phyloP scores from a whole-genome alignment of 2,329 filamentous ascomycete genomes.

The Amauroascus verrucosus region DNA sequence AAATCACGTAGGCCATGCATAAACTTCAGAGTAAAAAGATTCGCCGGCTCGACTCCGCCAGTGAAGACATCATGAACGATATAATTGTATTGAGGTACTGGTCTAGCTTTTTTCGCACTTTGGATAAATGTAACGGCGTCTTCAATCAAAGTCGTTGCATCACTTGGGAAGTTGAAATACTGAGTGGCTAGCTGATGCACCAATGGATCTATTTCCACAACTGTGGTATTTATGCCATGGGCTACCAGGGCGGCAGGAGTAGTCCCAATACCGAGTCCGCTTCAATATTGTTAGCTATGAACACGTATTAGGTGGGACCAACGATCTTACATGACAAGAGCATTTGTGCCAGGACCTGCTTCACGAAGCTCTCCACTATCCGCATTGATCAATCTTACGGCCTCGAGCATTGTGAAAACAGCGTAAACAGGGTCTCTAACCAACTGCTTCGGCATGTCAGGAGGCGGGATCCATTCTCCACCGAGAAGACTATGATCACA shows the following conservation, averaged over 20 bases:
- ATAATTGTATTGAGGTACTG: constrained; percentile 59
- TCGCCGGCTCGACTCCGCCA: constrained; percentile 80
- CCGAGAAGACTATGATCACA: constrained; percentile 92
- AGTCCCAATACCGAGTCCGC: constrained; percentile 84
- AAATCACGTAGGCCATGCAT: constrained; percentile 59
- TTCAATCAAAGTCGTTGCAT: constrained; percentile 68
- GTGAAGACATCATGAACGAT: constrained; percentile 98
- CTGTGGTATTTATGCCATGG: constrained; percentile 84
- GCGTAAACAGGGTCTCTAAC: constrained; percentile 83
- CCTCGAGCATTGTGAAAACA: constrained; percentile 92
- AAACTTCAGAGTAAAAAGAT: constrained; percentile 81
- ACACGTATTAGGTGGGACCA: constrained; percentile 10
- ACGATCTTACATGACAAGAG: constrained; percentile 70
- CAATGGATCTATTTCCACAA: constrained; percentile 86
- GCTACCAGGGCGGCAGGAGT: constrained; percentile 75
- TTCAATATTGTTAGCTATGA: constrained; percentile 27
- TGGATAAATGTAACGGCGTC: constrained; percentile 66
- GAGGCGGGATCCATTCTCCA: constrained; percentile 66
- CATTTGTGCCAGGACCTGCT: constrained; percentile 58
- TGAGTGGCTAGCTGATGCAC: constrained; percentile 73
- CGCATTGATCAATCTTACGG: constrained; percentile 66
- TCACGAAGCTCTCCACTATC: constrained; percentile 27
- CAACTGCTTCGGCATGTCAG: constrained; percentile 41
- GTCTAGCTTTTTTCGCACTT: constrained; percentile 40
- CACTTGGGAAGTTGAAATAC: constrained; percentile 69